These are phyloP conservation scores for Venturiaceae sp. DNA, from an alignment of 2,329 filamentous ascomycete species.

Conservation along the genomic window DNA sequence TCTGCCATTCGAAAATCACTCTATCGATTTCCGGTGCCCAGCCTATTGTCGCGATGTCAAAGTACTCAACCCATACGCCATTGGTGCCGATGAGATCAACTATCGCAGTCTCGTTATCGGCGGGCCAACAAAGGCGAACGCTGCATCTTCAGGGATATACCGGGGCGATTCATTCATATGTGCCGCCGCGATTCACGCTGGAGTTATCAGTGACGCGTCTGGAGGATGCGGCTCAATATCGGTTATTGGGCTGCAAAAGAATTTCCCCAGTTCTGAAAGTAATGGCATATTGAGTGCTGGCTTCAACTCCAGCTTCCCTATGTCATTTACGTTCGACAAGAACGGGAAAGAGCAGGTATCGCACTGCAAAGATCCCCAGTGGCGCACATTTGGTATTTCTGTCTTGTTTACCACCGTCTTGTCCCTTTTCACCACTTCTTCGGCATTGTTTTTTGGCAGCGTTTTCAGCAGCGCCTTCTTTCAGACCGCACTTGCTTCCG, in stretches of 20 bases:
- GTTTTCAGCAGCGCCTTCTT: constrained; percentile 23
- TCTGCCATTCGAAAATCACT: constrained; percentile 42
- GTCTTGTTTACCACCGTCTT: constrained; percentile 20
- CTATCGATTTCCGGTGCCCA: constrained; percentile 46
- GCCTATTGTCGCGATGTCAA: constrained; percentile 39
- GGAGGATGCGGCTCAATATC: constrained; percentile 25
- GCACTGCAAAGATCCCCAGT: constrained; percentile 22
- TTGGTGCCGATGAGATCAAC: constrained; percentile 50
- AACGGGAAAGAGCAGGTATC: constrained; percentile 10
- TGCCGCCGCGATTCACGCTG: constrained; percentile 24
- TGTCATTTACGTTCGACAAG: constrained; percentile 22
- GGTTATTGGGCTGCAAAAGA: constrained; percentile 16
- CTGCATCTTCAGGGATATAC: constrained; percentile 16
- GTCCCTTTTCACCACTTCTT: constrained; percentile 20
- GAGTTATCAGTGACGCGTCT: constrained; percentile 16
- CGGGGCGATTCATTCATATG: constrained; percentile 28
- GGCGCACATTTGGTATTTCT: constrained; percentile 23
- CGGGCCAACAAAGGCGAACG: constrained; percentile 30
- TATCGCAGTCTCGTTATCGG: constrained; percentile 60
- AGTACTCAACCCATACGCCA: constrained; percentile 39
- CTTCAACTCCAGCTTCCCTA: constrained; percentile 24
- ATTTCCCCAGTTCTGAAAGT: constrained; percentile 15
- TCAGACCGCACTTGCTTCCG: constrained; percentile 25
- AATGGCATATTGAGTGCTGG: constrained; percentile 22
- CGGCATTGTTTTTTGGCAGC: constrained; percentile 20